Base-by-base conservation (phyloP, 495 filamentous ascomycete species). In the Chaetomium cochliodes region DNA sequence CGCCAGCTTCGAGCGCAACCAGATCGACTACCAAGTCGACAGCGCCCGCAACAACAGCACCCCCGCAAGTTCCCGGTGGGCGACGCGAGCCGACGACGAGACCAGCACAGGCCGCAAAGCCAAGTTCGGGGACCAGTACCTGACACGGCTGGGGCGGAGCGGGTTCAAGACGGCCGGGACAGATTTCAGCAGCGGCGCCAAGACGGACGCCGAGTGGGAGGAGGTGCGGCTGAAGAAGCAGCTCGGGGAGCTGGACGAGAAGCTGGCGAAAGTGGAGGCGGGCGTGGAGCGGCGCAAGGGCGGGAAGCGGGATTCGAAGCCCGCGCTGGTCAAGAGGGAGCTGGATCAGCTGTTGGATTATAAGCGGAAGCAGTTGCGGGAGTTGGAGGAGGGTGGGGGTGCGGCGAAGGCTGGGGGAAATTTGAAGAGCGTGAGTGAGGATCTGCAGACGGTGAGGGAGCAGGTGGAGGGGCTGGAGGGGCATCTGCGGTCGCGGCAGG, bases 101-200 rank as follows among this genome's bases (percentile, higher is more conserved):
- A 97, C 92, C 3, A 72, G 78, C 5, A 91, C 89, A n/a, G 91
- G 91, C 46, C 85, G 89, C 69, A 98, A 98, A 77, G 87, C 92
- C 67, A 96, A 93, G 75, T 98, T 98, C 75, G 94, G 94, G 58
- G 93, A 98, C 76, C 91, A 94, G 49, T 98, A 98, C 78, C 87
- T 98, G 52, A 90, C 88, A 66, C 88, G 94, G 30, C 80, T 98
- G 44, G 94, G 94, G 22, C 76, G 80, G 59, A 85, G 91, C 58
- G 90, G 90, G 33, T 91, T 92, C 68, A 90, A 92, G 72, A 83
- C 85, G 15, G 81, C 80, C 23, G 94, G 85, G 56, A 98, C 96
- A 2, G 92, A 98, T 77, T 97, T 97, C 62, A 68, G 69, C 61
- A 68, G 69, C 20, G 12, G 62, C 15, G 88, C 88, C 11, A 88